A percentile compares a stretch with the other conserved stretches of the same genome.
phyloP scores from a whole-genome alignment of 163 green algal genomes.

The Scenedesmus sp. region DNA sequence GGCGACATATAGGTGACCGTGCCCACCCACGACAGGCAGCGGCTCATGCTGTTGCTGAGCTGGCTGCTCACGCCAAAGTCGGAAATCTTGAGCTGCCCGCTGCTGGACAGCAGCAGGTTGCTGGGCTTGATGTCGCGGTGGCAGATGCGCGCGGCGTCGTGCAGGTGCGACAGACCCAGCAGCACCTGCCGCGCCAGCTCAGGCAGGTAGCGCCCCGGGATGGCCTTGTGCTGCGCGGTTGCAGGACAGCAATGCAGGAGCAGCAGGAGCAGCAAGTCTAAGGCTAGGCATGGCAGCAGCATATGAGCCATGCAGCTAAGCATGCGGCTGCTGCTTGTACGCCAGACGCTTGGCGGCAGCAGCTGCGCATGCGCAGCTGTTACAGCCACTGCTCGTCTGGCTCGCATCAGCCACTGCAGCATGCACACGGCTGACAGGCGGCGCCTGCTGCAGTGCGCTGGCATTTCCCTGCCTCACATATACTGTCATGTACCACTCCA shows the following conservation, averaged over 20 bases:
- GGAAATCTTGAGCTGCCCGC: constrained; percentile 82
- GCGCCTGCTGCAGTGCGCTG: too few species aligned
- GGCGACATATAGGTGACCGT: constrained; percentile 98
- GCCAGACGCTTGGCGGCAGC: too few species aligned
- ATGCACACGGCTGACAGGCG: too few species aligned
- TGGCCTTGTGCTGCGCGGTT: background rate
- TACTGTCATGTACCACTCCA: too few species aligned
- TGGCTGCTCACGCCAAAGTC: constrained; percentile 80
- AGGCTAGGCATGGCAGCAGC: background rate
- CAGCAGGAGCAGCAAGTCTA: background rate
- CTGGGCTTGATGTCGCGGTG: constrained; percentile 89
- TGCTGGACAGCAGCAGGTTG: constrained; percentile 82
- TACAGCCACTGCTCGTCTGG: too few species aligned
- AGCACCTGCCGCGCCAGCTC: constrained; percentile 75
- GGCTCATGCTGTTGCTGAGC: constrained; percentile 73
- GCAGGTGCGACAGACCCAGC: constrained; percentile 79
- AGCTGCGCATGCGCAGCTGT: background rate
- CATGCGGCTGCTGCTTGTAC: background rate
- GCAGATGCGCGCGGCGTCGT: constrained; percentile 73
- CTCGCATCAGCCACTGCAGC: too few species aligned
- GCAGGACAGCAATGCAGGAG: background rate
- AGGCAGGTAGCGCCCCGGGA: constrained; percentile 78
- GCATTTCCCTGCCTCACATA: too few species aligned
- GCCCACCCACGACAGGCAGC: constrained; percentile 93
- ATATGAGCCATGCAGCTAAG: background rate